Percentiles rank a stretch among this genome's conserved stretches.
phyloP scores from a whole-genome alignment of 2,329 filamentous ascomycete species.

The Arthrobotrys pseudoclavata region DNA sequence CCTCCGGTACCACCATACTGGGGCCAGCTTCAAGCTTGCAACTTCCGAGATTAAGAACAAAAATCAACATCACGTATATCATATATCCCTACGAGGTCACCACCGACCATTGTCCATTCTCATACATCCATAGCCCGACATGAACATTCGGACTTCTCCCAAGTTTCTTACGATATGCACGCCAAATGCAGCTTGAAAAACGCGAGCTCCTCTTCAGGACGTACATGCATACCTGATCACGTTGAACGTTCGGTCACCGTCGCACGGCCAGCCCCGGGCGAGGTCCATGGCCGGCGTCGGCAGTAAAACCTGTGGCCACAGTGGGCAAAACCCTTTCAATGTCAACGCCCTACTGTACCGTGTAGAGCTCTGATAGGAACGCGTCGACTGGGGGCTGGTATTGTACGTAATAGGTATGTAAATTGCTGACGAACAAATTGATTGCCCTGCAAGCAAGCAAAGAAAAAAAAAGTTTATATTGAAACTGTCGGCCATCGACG shows the following conservation, averaged over 20 bases:
- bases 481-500: not conserved
- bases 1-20: not conserved
- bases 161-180: not conserved
- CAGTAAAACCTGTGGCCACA: not conserved
- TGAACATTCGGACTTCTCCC: not conserved
- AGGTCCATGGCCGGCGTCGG: not conserved
- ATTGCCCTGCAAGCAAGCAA: not conserved
- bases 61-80: too few relatives aligned
- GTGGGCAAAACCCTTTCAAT: not conserved
- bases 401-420: not conserved
- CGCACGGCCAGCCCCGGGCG: not conserved
- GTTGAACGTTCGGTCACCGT: not conserved
- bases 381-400: slow-evolving; percentile 12
- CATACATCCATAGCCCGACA: not conserved
- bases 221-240: not conserved
- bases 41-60: too few relatives aligned
- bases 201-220: not conserved
- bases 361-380: slow-evolving; percentile 21
- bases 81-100: not conserved
- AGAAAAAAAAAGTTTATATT: slow-evolving; percentile 21
- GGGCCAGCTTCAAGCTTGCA: not conserved
- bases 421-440: slow-evolving; percentile 7
- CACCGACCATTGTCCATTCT: not conserved
- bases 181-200: slow-evolving; percentile 10
- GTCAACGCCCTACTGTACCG: not conserved